Base-by-base conservation (phyloP, 768 basidiomycete genomes). In the Collybiopsis luxurians region DNA sequence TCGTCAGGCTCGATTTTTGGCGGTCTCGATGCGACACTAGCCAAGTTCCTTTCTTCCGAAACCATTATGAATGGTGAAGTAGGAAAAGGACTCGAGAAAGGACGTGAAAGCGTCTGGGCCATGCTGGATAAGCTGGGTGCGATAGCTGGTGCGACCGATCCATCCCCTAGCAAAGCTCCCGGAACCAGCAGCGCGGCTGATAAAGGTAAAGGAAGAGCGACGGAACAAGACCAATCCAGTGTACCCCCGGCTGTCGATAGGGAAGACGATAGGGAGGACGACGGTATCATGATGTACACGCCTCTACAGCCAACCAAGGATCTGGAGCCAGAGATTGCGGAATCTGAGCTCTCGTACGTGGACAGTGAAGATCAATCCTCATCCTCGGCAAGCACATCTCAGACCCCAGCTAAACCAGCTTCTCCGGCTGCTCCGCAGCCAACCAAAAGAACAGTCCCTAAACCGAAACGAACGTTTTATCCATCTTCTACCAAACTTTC, bases 401-500 rank as follows among this genome's bases (percentile, higher is more conserved):
- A n/a, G 23, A 27, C 74, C 13, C 71, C 21, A 71, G 71, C 27
- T 53, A 23, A 26, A 30, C 27, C 72, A 61, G 45, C 62, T 55
- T 28, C 45, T 11, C 30, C 44, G 6, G 24, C 50, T 61, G 44
- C 50, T 30, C 15, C 44, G 51, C 57, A 63, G 66, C 48, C 63
- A 66, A 51, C 62, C 63, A 42, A 61, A 72, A 51, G 23, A 15
- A 50, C 57, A 19, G 24, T 58, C 13, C 58, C 66, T 44, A 57
- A 70, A 56, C 64, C 70, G 26, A 76, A 60, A 56, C 65, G 75
- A 31, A 68, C 72, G 12, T 92, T 90, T 89, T 74, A 89, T 19
- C 91, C 91, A 2, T 91, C 89, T 2, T 77, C 79, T 11, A 87
- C 85, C 9, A 82, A 90, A 57, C 71, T 93, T 27, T 91, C 90